These are phyloP conservation scores for Rasamsonia emersonii DNA, from an alignment of 2,329 filamentous ascomycete species.

Conservation along the genomic window DNA sequence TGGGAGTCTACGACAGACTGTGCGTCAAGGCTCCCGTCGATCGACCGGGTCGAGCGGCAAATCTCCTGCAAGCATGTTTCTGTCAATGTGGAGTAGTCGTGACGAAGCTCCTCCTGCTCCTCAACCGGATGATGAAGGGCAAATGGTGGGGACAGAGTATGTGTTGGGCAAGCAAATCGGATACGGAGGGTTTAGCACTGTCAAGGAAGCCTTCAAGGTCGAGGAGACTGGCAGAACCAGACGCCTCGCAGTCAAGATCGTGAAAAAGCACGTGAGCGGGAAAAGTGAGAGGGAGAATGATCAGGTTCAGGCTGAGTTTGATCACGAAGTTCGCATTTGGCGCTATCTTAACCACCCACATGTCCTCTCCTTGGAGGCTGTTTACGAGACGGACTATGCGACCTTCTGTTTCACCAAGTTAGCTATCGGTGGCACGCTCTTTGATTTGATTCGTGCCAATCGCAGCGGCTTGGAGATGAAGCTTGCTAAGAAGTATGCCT, in stretches of 20 bases:
- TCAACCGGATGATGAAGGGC: slow-evolving; percentile 58
- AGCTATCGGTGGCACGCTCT: slow-evolving; percentile 56
- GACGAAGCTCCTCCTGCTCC: slow-evolving; percentile 27
- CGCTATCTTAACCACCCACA: slow-evolving; percentile 55
- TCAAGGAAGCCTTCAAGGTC: slow-evolving; percentile 59
- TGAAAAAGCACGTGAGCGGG: slow-evolving; percentile 49
- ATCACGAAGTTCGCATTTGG: slow-evolving; percentile 62
- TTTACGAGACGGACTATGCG: slow-evolving; percentile 60
- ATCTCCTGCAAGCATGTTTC: slow-evolving; percentile 50
- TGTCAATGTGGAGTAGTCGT: slow-evolving; percentile 44
- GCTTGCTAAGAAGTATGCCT: slow-evolving; percentile 52
- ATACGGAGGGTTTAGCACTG: slow-evolving; percentile 56
- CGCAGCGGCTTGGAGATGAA: slow-evolving; percentile 44
- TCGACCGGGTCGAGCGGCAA: slow-evolving; percentile 44
- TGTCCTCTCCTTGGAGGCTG: slow-evolving; percentile 53
- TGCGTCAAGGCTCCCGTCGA: slow-evolving; percentile 34
- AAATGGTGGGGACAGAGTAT: slow-evolving; percentile 58
- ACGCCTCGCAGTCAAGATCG: slow-evolving; percentile 55
- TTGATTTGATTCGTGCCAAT: slow-evolving; percentile 51
- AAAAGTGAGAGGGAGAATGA: slow-evolving; percentile 55
- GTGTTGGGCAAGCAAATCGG: slow-evolving; percentile 60
- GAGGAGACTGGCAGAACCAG: slow-evolving; percentile 47
- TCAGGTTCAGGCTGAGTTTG: slow-evolving; percentile 56
- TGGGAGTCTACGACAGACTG: slow-evolving; percentile 25
- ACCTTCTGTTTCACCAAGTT: slow-evolving; percentile 61